Conservation (phyloP, 2,329 filamentous ascomycete genomes). For the Hymenoscyphus occultus region DNA sequence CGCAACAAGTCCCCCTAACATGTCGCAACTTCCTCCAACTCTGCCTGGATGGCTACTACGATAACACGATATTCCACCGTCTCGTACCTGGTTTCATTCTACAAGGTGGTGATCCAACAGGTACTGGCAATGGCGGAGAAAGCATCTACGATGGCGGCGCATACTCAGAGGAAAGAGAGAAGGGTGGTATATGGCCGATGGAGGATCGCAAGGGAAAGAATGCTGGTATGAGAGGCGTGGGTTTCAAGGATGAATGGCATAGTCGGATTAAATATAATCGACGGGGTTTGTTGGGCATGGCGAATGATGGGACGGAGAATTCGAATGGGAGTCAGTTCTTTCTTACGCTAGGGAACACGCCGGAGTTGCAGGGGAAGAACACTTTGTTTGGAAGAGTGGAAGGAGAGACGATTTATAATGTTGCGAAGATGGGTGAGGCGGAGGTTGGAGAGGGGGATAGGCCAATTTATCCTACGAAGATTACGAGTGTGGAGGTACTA, state of each 20-base stretch:
- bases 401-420: constrained; percentile 92
- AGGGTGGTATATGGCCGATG: constrained; percentile 48
- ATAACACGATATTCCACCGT: constrained; percentile 89
- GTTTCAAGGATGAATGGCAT: constrained; percentile 84
- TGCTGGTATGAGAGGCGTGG: constrained; percentile 55
- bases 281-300: constrained; percentile 90
- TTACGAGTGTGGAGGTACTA: constrained; percentile 70
- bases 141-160: constrained; percentile 87
- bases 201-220: constrained; percentile 61
- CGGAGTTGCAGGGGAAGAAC: constrained; percentile 85
- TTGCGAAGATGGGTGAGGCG: constrained; percentile 87
- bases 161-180: constrained; percentile 46
- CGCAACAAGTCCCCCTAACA: constrained; percentile 86
- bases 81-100: constrained; percentile 88
- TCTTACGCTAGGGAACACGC: constrained; percentile 80
- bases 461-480: constrained; percentile 80
- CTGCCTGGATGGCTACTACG: constrained; percentile 93
- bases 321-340: constrained; percentile 98
- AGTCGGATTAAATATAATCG: constrained; percentile 90
- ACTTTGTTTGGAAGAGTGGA: constrained; percentile 90
- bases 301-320: constrained; percentile 77
- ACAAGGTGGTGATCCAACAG: constrained; percentile 92
- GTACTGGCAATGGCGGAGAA: constrained; percentile 86
- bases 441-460: constrained; percentile 81
- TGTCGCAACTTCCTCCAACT: constrained; percentile 95